A percentile compares a stretch with the other conserved stretches of the same genome.
Conservation (phyloP, 1,284 basidiomycete species). For the Pterulicium gracile region DNA sequence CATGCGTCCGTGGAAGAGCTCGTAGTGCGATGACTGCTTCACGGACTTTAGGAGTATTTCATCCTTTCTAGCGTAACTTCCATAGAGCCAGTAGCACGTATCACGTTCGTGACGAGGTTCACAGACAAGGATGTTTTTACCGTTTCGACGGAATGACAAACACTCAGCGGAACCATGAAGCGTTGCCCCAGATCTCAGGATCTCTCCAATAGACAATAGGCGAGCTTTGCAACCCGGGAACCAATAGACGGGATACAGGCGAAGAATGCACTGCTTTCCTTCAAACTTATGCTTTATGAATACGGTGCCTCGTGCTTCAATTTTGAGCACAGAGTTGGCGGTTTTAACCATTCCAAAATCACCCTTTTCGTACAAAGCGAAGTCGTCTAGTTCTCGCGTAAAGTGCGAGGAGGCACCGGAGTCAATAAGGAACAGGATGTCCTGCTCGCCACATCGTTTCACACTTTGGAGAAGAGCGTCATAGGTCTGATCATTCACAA, state of each 20-base stretch:
- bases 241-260: constrained; percentile 6
- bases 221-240: not conserved
- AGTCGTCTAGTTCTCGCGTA: constrained; percentile 3
- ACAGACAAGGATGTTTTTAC: not conserved
- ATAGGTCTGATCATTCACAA: not conserved
- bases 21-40: not conserved
- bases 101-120: not conserved
- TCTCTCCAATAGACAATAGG: constrained; percentile 4
- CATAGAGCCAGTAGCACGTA: not conserved
- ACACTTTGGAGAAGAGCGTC: not conserved
- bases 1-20: constrained; percentile 9
- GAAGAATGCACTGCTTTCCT: not conserved
- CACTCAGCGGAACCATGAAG: not conserved
- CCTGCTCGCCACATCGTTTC: not conserved
- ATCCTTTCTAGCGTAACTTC: not conserved
- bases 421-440: constrained; percentile 1
- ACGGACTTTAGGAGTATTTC: not conserved
- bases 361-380: not conserved
- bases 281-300: constrained; percentile 4
- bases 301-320: constrained; percentile 1
- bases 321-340: not conserved
- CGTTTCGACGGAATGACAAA: not conserved
- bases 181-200: constrained; percentile 1
- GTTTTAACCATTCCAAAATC: constrained; percentile 3
- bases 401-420: constrained; percentile 6